Evolutionary conservation across 2,329 filamentous ascomycete species (phyloP), one percentile per base, ranked within the genome.

Genomic region (Hypomyces perniciosus): DNA sequence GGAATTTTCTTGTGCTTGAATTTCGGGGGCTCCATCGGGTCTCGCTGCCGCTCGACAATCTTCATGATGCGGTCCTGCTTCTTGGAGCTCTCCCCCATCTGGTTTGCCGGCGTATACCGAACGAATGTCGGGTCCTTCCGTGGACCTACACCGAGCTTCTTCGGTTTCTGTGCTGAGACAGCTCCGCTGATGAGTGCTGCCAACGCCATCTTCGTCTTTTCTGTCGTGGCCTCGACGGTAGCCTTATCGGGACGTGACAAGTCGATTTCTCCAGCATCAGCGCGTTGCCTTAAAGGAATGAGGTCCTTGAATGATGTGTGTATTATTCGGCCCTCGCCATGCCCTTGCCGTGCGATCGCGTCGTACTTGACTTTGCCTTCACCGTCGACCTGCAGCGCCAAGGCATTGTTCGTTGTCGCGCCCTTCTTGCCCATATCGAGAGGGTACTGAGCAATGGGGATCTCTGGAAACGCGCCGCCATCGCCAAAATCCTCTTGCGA

Each of bases 1-100:
- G 92, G 92, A 52, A 99, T 95, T 73, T 96, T 96, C 77, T 97
- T 97, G 73, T 96, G 90, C 71, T 97, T 97, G 74, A 97, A 96
- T 64, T 96, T 97, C 2, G 93, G 92, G 1, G 93, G 93, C 65
- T 96, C 92, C 86, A 96, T 88, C 0, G 93, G 93, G 70, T 99
- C 93, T 59, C 86, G 80, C 68, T 97, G 92, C 50, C 90, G 80
- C 68, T 96, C 90, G 35, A 96, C 90, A 70, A 99, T 97, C 76
- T 97, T 97, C 82, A 99, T 95, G 58, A 99, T 96, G 10, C 93
- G 85, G 62, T 97, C 91, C 62, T 90, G 89, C 72, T 96, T 95
- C 68, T 85, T 86, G 37, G 81, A 83, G 67, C 90, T 77, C 62
- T 82, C 89, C 9, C 93, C 93, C 90, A 99, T 96, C 72, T 99